Base-by-base conservation (phyloP, 225 moss, liverwort and hornwort genomes). In the Polytrichum formosum region DNA sequence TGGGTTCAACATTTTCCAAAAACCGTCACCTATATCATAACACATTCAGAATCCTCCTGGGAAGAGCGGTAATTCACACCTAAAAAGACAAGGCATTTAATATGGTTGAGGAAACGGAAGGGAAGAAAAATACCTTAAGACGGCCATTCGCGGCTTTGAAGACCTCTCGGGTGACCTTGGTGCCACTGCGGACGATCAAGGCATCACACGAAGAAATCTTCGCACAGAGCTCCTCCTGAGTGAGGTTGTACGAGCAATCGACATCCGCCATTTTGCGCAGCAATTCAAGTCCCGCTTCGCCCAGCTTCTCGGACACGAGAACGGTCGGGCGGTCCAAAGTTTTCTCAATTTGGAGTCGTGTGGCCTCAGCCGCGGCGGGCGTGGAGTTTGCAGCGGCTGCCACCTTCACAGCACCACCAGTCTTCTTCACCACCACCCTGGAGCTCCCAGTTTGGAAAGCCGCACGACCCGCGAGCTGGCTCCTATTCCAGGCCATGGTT, bases 111-210 rank as follows among this genome's bases (percentile, higher is more conserved):
- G 46, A 46, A 46, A 13, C 13, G 46, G 46, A 46, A 13, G 46
- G 13, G 46, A 13, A 31, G 46, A 13, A 13, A 46, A 46, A 46
- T 46, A 98, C 97, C 71, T 92, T 94, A 61, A 97, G 81, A 18
- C 91, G 83, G n/a, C 97, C 97, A 30, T 91, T 91, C 5, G 93
- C 89, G 1, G 97, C 87, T 74, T 97, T 92, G 60, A 97, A 92
- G 5, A 97, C 97, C 64, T 91, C 86, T 26, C 97, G 84, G 6
- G 97, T 97, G 66, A 97, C 97, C 81, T 97, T 94, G 17, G 97
- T 97, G 7, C 90, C 94, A 75, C 97, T 97, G 55, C 97, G 86
- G 64, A 97, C 97, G 70, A 97, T 92, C 83, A 97, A 74, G 6
- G 97, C 97, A 61, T 97, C 97, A 70, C 92, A 94, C 21, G 87